These are phyloP conservation scores for Yamadazyma conglobata DNA, from an alignment of 1,139 yeast genomes.

Conservation along the genomic window DNA sequence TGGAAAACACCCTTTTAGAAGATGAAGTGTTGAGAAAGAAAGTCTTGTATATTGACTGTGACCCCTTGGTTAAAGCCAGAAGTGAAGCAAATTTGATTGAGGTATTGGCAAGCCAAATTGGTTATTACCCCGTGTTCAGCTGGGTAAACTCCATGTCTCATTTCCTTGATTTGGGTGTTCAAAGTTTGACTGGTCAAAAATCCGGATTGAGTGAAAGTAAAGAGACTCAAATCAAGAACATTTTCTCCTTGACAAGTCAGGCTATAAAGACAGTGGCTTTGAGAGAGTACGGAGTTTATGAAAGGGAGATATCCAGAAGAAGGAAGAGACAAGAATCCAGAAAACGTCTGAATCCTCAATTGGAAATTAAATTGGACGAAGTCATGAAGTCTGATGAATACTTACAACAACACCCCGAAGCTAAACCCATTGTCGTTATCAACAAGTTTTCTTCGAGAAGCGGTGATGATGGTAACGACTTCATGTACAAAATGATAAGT, in stretches of 20 bases:
- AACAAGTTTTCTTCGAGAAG: conserved; percentile 64
- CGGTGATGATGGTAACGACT: conserved; percentile 48
- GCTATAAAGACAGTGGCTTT: conserved; percentile 71
- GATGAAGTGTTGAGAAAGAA: conserved; percentile 44
- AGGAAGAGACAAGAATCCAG: conserved; percentile 15
- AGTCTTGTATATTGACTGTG: conserved; percentile 76
- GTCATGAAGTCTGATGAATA: conserved; percentile 71
- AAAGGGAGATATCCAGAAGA: conserved; percentile 14
- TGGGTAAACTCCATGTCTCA: conserved; percentile 83
- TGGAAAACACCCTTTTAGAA: conserved; percentile 60
- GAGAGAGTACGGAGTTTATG: conserved; percentile 34
- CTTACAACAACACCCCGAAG: conserved; percentile 81
- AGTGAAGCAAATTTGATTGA: conserved; percentile 68
- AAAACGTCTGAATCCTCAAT: conserved; percentile 11
- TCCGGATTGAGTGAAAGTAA: conserved; percentile 86
- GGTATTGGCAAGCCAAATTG: conserved; percentile 70
- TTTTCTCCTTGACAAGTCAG: conserved; percentile 68
- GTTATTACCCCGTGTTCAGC: conserved; percentile 90
- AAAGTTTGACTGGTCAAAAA: conserved; percentile 90
- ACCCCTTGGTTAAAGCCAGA: conserved; percentile 64
- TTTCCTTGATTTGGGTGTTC: conserved; percentile 80
- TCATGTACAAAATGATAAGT: conserved; percentile 72
- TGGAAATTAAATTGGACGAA: conserved; percentile 17
- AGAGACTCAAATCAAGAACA: conserved; percentile 79
- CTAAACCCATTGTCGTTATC: conserved; percentile 81